Base-by-base conservation (phyloP, 257 asterid species). In the Prunella vulgaris region DNA sequence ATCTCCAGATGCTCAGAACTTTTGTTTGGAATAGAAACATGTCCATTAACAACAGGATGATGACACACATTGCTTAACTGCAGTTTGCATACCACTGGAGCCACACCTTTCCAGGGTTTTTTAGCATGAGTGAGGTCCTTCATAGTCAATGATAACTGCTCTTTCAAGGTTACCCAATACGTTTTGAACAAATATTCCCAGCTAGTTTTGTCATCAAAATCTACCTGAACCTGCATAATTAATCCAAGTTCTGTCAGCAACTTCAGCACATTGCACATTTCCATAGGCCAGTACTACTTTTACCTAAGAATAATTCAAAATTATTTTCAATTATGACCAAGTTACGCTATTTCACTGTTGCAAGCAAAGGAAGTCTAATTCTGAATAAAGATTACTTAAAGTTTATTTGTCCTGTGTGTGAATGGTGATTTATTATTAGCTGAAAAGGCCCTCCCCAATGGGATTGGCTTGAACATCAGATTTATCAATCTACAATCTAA, bases 141-240 rank as follows among this genome's bases (percentile, higher is more conserved):
- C 42, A 83, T 30, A 28, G 95, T 90, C 56, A 90, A 74, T 0
- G 88, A 87, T 48, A 85, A 71, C 63, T 82, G 83, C 71, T 80
- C 84, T 72, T 85, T 90, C 74, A 90, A 74, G 81, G 35, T 75
- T 54, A 82, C 81, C 96, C 96, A 90, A 76, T 90, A 90, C 33
- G 83, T 79, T 77, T 90, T 90, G 83, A 90, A 90, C 67, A 90
- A 95, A 83, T 90, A 87, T 73, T 90, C 96, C 96, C 96, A 90
- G 82, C 95, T 90, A 51, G 70, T 74, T 75, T 72, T 69, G 80
- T 90, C 96, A 76, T 90, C 96, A 78, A 90, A 90, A 86, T 90
- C 96, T 72, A 90, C 96, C 75, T 82, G 75, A 57, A 82, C 84
- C 95, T 87, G 86, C 83, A 69, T 40, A 63, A 33, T 48, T 74